Evolutionary conservation across 2,329 filamentous ascomycete species (phyloP).

Genomic region (Colletotrichum magnum): DNA sequence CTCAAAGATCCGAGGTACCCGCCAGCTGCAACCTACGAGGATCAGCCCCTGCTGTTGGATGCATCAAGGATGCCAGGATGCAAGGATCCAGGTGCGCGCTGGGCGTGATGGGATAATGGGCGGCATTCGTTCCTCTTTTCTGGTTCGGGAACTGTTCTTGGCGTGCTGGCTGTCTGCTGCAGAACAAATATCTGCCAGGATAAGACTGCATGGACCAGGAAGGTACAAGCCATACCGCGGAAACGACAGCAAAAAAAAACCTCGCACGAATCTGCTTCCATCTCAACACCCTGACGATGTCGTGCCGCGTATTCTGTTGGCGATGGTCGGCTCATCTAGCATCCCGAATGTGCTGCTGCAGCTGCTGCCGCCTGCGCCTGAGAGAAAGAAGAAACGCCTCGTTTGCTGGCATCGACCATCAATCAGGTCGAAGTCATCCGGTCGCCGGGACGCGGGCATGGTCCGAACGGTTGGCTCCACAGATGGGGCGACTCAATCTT

Average conservation of each 20-base stretch:
- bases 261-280: conserved; percentile 27
- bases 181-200: conserved; percentile 34
- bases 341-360: conserved; percentile 3
- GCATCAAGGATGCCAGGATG: conserved; percentile 30
- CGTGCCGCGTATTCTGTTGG: conserved; percentile 1
- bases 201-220: conserved; percentile 18
- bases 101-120: conserved; percentile 30
- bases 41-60: conserved; percentile 29
- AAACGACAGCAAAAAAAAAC: conserved; percentile 22
- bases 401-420: background rate
- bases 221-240: background rate
- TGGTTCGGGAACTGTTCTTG: conserved; percentile 35
- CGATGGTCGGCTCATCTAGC: conserved; percentile 31
- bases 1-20: conserved; percentile 39
- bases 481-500: conserved; percentile 32
- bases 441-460: conserved; percentile 27
- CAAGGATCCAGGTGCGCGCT: conserved; percentile 8
- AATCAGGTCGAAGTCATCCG: background rate
- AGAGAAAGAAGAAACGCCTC: conserved; percentile 7
- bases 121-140: conserved; percentile 31
- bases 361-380: conserved; percentile 14
- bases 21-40: conserved; percentile 36
- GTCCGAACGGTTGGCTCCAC: conserved; percentile 26
- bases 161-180: conserved; percentile 35
- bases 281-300: conserved; percentile 11